Evolutionary conservation across 73 alveolate genomes (phyloP).

Genomic region (Breviolum minutum): DNA sequence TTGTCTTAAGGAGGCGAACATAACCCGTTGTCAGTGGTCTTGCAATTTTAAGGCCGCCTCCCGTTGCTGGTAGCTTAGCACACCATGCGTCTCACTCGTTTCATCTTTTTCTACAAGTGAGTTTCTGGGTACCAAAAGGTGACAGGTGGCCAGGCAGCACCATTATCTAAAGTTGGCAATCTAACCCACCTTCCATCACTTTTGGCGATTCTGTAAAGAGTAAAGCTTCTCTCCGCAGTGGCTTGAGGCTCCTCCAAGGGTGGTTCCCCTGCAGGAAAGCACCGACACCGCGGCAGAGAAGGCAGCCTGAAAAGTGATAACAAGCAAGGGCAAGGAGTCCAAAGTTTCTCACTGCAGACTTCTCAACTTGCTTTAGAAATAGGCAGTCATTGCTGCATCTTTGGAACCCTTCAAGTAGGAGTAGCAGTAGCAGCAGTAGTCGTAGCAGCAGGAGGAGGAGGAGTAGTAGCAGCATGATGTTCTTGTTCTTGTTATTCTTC

Average conservation of each 20-base stretch:
- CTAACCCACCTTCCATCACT: not conserved
- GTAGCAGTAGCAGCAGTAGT: too few relatives aligned
- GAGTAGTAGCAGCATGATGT: too few relatives aligned
- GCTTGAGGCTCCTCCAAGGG: slow-evolving; percentile 5
- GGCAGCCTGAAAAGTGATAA: not conserved
- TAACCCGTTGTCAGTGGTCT: not conserved
- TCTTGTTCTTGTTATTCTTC: too few relatives aligned
- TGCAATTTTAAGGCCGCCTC: not conserved
- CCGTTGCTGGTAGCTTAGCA: slow-evolving; percentile 2
- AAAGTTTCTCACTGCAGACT: not conserved
- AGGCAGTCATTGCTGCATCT: too few relatives aligned
- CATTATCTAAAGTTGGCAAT: not conserved
- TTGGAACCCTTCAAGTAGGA: too few relatives aligned
- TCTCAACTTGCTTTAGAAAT: not conserved
- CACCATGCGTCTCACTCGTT: not conserved
- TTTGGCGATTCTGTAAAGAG: not conserved
- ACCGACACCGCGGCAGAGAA: not conserved
- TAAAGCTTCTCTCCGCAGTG: not conserved
- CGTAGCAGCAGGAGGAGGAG: too few relatives aligned
- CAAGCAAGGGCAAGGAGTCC: too few relatives aligned
- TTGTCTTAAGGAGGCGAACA: not conserved
- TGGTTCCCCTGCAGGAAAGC: not conserved
- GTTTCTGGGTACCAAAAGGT: not conserved
- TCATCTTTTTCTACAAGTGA: not conserved
- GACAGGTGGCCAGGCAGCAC: not conserved